Evolutionary conservation across 2,329 filamentous ascomycete genomes (phyloP).

Genomic region (Dichotomopilus funicola): DNA sequence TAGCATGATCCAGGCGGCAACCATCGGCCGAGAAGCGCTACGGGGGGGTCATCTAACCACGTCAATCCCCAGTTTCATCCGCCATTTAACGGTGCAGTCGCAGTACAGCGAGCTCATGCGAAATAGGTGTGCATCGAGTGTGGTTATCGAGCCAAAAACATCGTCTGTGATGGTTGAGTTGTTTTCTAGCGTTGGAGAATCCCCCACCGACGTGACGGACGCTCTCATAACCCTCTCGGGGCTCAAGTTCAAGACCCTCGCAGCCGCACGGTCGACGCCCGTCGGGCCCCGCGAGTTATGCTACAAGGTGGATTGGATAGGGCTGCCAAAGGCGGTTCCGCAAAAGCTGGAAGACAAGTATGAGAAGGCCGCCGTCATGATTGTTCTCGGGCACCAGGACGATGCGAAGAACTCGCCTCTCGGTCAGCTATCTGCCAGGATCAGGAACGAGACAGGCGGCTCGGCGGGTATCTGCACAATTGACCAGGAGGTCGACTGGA

Average conservation of each 20-base stretch:
- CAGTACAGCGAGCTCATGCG: slow-evolving; percentile 11
- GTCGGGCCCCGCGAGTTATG: slow-evolving; percentile 22
- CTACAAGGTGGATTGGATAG: slow-evolving; percentile 22
- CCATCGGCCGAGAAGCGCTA: slow-evolving; percentile 32
- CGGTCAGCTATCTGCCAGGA: slow-evolving; percentile 1
- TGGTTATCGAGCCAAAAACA: slow-evolving; percentile 10
- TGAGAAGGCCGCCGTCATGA: slow-evolving; percentile 10
- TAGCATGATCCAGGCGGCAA: slow-evolving; percentile 35
- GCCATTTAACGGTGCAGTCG: slow-evolving; percentile 18
- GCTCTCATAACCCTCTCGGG: slow-evolving; percentile 21
- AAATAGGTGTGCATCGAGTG: slow-evolving; percentile 15
- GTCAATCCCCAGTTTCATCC: slow-evolving; percentile 21
- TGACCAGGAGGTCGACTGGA: slow-evolving; percentile 9
- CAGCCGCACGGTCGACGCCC: background rate
- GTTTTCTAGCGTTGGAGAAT: background rate
- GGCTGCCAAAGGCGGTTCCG: background rate
- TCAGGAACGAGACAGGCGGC: slow-evolving; percentile 13
- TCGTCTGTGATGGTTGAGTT: slow-evolving; percentile 22
- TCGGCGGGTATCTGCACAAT: slow-evolving; percentile 14
- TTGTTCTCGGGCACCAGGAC: background rate
- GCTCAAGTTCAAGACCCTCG: slow-evolving; percentile 20
- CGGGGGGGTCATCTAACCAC: slow-evolving; percentile 17
- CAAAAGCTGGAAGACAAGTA: background rate
- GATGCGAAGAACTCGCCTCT: slow-evolving; percentile 6
- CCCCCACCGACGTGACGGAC: background rate